phyloP scores from a whole-genome alignment of 176 grass and related monocot genomes.

The Phoenix dactylifera region DNA sequence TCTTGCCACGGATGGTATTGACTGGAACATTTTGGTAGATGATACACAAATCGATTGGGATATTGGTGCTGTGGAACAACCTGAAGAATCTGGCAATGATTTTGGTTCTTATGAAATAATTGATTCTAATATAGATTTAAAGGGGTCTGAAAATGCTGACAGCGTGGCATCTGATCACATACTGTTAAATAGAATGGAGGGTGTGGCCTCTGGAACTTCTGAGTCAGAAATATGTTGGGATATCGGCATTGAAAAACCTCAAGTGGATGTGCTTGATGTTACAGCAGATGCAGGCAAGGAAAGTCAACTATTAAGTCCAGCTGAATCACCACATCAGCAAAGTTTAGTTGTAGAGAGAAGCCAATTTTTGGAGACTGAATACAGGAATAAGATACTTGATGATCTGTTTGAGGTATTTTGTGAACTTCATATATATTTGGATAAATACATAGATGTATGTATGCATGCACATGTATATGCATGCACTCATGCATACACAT shows the following conservation, averaged over 20 bases:
- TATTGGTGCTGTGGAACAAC: slow-evolving; percentile 59
- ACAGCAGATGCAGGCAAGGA: slow-evolving; percentile 24
- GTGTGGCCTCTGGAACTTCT: slow-evolving; percentile 17
- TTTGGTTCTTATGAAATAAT: slow-evolving; percentile 72
- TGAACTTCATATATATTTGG: background rate
- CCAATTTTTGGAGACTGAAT: slow-evolving; percentile 70
- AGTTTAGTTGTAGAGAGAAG: slow-evolving; percentile 55
- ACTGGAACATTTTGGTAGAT: slow-evolving; percentile 86
- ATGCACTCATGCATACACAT: too few relatives aligned
- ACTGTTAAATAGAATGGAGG: slow-evolving; percentile 28
- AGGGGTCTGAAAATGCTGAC: slow-evolving; percentile 43
- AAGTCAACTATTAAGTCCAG: slow-evolving; percentile 8
- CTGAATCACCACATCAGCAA: slow-evolving; percentile 30
- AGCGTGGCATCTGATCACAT: slow-evolving; percentile 21
- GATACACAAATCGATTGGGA: slow-evolving; percentile 85
- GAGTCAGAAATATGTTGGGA: slow-evolving; percentile 76
- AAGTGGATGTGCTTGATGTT: slow-evolving; percentile 20
- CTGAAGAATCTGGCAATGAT: slow-evolving; percentile 60
- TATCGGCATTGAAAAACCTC: slow-evolving; percentile 40
- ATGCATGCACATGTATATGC: too few relatives aligned
- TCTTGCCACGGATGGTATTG: slow-evolving; percentile 50
- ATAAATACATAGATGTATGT: too few relatives aligned
- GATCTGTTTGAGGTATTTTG: slow-evolving; percentile 82
- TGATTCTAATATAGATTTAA: slow-evolving; percentile 60
- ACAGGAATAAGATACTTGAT: slow-evolving; percentile 85